Evolutionary conservation across 2,329 filamentous ascomycete species (phyloP).

Genomic region (Epichloe uncinata): DNA sequence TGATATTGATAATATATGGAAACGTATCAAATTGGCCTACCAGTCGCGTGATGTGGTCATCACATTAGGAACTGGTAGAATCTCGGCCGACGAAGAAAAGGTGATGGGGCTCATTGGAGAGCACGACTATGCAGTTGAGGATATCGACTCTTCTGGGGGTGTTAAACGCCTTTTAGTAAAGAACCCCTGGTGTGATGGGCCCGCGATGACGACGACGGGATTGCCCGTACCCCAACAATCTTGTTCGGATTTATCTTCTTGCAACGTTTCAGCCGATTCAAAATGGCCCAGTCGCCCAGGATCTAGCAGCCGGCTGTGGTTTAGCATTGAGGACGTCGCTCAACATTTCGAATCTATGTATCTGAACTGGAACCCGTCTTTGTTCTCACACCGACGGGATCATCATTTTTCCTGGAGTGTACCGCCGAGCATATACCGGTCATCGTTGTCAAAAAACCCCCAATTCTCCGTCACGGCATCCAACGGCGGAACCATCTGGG

Average conservation of each 20-base stretch:
- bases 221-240: neutral
- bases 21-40: constrained; percentile 60
- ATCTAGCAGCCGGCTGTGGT: constrained; percentile 78
- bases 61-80: constrained; percentile 77
- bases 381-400: constrained; percentile 74
- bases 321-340: constrained; percentile 71
- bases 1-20: constrained; percentile 65
- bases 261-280: neutral
- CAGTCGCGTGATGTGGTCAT: constrained; percentile 69
- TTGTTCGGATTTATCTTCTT: constrained; percentile 7
- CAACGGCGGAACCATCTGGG: constrained; percentile 56
- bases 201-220: constrained; percentile 42
- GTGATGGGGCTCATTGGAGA: constrained; percentile 73
- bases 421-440: constrained; percentile 33
- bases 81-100: constrained; percentile 64
- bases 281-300: neutral
- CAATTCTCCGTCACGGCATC: constrained; percentile 57
- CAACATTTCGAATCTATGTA: constrained; percentile 95
- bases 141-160: constrained; percentile 51
- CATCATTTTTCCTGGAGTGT: constrained; percentile 79
- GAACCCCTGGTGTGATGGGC: constrained; percentile 87
- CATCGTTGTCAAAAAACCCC: constrained; percentile 50
- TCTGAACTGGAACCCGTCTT: constrained; percentile 85
- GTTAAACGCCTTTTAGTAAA: constrained; percentile 69
- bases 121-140: constrained; percentile 87